Evolutionary conservation across 2,329 filamentous ascomycete genomes (phyloP).

Genomic region (Stagonosporopsis cucurbitacearum): DNA sequence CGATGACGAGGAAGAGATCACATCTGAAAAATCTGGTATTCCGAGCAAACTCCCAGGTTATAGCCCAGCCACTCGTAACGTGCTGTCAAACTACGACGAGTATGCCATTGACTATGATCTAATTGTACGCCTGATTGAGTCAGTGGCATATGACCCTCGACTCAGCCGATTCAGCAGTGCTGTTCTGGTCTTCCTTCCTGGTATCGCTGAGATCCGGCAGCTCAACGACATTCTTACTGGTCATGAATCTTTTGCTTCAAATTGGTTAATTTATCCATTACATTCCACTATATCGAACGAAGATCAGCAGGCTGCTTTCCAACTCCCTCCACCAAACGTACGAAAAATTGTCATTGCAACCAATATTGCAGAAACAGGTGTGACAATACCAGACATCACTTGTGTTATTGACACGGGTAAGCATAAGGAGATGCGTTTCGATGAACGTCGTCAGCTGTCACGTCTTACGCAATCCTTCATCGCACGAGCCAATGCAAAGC

Average conservation of each 20-base stretch:
- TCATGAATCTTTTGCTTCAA: constrained; percentile 74
- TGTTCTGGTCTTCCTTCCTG: constrained; percentile 91
- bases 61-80: constrained; percentile 75
- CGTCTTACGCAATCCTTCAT: constrained; percentile 94
- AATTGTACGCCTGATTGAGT: constrained; percentile 77
- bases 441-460: constrained; percentile 90
- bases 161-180: constrained; percentile 82
- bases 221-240: constrained; percentile 85
- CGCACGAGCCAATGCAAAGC: constrained; percentile 92
- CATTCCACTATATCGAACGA: constrained; percentile 96
- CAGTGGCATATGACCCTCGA: constrained; percentile 72
- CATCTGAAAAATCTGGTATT: constrained; percentile 62
- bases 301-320: constrained; percentile 92
- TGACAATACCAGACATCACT: constrained; percentile 97
- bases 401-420: constrained; percentile 97
- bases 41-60: constrained; percentile 74
- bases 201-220: constrained; percentile 88
- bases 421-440: constrained; percentile 96
- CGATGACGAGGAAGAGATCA: constrained; percentile 54
- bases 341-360: constrained; percentile 96
- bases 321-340: constrained; percentile 78
- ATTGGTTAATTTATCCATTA: constrained; percentile 87
- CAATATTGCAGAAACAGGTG: constrained; percentile 98
- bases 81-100: constrained; percentile 81
- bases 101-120: constrained; percentile 91